These are phyloP conservation scores for Blastobotrys capitulatus DNA, from an alignment of 1,139 yeast genomes.

Conservation along the genomic window DNA sequence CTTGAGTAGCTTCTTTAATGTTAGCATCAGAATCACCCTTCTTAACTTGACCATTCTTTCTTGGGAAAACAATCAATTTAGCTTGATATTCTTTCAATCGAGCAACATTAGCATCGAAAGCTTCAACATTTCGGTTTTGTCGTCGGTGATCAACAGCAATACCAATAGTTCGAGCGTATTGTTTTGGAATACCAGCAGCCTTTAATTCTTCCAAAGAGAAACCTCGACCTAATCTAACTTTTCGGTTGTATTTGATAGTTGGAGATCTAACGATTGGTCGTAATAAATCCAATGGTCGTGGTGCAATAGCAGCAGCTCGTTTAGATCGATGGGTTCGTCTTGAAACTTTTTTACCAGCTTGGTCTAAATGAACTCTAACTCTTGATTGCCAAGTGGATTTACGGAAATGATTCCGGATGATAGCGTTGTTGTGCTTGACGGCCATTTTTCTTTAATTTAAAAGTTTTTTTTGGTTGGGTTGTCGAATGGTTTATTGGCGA, in stretches of 20 bases:
- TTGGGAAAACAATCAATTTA: conserved; percentile 93
- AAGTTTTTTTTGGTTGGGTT: not conserved
- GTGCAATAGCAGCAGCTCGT: conserved; percentile 94
- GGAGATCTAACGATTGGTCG: conserved; percentile 99
- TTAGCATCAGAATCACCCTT: conserved; percentile 56
- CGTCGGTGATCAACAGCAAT: conserved; percentile 99
- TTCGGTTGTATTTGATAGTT: conserved; percentile 98
- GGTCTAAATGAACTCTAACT: conserved; percentile 99
- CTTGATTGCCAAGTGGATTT: conserved; percentile 99
- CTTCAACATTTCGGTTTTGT: conserved; percentile 97
- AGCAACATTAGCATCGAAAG: conserved; percentile 88
- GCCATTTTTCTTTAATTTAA: conserved; percentile 44
- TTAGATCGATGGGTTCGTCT: conserved; percentile 93
- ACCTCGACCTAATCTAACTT: conserved; percentile 99
- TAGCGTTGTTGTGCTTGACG: conserved; percentile 84
- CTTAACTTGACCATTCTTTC: conserved; percentile 60
- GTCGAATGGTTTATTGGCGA: not conserved
- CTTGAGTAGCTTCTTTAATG: conserved; percentile 65
- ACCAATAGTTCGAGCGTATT: conserved; percentile 98
- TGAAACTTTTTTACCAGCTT: conserved; percentile 97
- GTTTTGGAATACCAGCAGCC: conserved; percentile 94
- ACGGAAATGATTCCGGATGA: conserved; percentile 67
- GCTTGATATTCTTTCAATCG: conserved; percentile 96
- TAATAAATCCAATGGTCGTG: conserved; percentile 93
- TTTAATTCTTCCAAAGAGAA: conserved; percentile 97